These are phyloP conservation scores for Allantophomopsis cytisporea DNA, from an alignment of 2,329 filamentous ascomycete species.

Conservation along the genomic window DNA sequence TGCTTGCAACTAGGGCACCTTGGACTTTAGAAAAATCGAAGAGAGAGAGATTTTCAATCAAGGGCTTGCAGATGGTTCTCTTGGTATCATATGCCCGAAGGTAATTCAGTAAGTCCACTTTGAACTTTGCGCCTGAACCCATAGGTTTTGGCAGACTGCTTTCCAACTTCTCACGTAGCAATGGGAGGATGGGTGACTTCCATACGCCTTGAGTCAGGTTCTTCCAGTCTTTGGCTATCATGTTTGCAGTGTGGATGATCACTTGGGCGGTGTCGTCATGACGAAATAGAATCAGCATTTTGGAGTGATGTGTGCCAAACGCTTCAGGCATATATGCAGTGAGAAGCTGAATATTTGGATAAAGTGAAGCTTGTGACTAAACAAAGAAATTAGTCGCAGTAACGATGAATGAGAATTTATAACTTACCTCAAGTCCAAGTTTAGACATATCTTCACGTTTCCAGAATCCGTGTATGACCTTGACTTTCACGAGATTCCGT, in stretches of 20 bases:
- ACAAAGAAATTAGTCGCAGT: background rate
- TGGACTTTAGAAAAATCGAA: constrained; percentile 60
- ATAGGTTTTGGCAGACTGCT: constrained; percentile 1
- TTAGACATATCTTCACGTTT: constrained; percentile 48
- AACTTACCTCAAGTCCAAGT: constrained; percentile 10
- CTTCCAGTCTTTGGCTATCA: constrained; percentile 77
- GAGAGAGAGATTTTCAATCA: constrained; percentile 41
- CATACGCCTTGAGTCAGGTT: constrained; percentile 82
- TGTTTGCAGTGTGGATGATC: constrained; percentile 80
- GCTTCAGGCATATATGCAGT: constrained; percentile 68
- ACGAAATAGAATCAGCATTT: constrained; percentile 76
- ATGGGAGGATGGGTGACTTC: constrained; percentile 58
- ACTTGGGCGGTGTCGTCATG: constrained; percentile 67
- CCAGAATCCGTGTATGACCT: constrained; percentile 51
- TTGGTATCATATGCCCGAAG: constrained; percentile 52
- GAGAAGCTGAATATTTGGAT: constrained; percentile 57
- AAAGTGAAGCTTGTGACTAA: constrained; percentile 47
- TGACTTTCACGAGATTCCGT: constrained; percentile 33
- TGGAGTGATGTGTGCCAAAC: constrained; percentile 71
- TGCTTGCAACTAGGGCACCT: constrained; percentile 64
- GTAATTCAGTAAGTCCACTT: constrained; percentile 61
- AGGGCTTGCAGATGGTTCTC: constrained; percentile 33
- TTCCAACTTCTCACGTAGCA: constrained; percentile 14
- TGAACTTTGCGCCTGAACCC: constrained; percentile 60
- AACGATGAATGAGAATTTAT: background rate